Base-by-base conservation (phyloP, 2,329 filamentous ascomycete species). In the Penicillium carneum region DNA sequence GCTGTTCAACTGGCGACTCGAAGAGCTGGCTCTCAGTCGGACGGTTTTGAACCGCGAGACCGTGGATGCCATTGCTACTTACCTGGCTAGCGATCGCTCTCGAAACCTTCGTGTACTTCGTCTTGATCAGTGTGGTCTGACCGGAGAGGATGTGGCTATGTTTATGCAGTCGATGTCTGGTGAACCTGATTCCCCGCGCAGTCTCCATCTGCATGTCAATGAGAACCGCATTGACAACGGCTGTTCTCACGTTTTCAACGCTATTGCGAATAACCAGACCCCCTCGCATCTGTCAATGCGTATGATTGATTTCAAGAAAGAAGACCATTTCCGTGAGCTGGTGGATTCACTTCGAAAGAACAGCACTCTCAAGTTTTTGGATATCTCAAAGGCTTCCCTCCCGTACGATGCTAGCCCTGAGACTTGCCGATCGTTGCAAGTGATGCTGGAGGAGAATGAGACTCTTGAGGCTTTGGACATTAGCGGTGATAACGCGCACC, bases 311-410 rank as follows among this genome's bases (percentile, higher is more conserved):
- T 91, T 89, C 70, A 84, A 87, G 59, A 84, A 86, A 62, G 87
- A 90, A 69, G 79, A 83, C 11, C 83, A 87, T 59, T 91, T 91
- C 65, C 83, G 86, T 38, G 83, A 86, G 59, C 78, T 91, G 49
- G 80, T 90, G 7, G 77, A 85, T 61, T 88, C 89, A 1, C 70
- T 91, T 50, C 83, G 84, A 5, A 79, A 79, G 43, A 91, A 91
- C 70, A 86, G 79, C 18, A 87, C 86, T 0, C 84, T 90, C 50
- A 82, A 82, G 50, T 87, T 84, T 67, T 76, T 91, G 16, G 88
- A 91, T 72, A 87, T 91, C 29, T 90, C 89, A 1, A 88, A 89
- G 65, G 87, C 87, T 1, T 90, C 88, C 0, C 79, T 91, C 23
- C 89, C 88, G 14, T 87, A 87, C 56, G 88, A 91, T 71, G 88